Evolutionary conservation across 2,329 filamentous ascomycete species (phyloP), one percentile per base, ranked within the genome.

Genomic region (Ceratocystiopsis brevicomis): DNA sequence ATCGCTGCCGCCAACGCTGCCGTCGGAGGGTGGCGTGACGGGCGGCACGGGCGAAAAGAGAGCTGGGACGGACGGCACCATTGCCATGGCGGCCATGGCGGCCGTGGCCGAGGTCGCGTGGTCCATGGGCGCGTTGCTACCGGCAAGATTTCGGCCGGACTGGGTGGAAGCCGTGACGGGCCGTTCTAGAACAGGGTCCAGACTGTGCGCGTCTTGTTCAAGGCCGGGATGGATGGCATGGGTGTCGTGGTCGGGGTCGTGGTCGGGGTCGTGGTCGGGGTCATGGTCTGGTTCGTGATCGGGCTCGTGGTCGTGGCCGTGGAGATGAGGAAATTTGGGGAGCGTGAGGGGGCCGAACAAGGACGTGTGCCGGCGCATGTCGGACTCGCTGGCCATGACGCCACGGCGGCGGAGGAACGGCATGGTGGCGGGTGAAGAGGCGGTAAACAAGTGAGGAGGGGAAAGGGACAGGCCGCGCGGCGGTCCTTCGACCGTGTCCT

Each of bases 371-470:
- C 68, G 68, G 56, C 68, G 68, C 61, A 71, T 71, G 50, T 75
- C 69, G 48, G 63, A 65, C 56, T 76, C 71, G 64, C 67, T 73
- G 60, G 65, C 69, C 64, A 66, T 62, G 53, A 68, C 70, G 61
- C 69, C 71, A 57, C 69, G 70, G 58, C 71, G 71, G 61, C 71
- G 71, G 60, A 75, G 62, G 52, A 76, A 72, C 54, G 71, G 69
- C 71, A 76, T 76, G 53, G 50, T 60, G 56, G 54, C 52, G 32
- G 39, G 33, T 10, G n/a, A 12, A 2, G 37, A n/a, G 25, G 30
- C 36, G 34, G 30, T 13, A n/a, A 33, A 37, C 32, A 25, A 33
- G 38, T 6, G 19, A 38, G 9, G 33, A n/a, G 39, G 40, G 36
- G 41, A 37, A 19, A 21, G 40, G 37, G 32, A 32, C 37, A 39